Base-by-base conservation (phyloP, 805 yeast genomes). In the Novakomyces olei region DNA sequence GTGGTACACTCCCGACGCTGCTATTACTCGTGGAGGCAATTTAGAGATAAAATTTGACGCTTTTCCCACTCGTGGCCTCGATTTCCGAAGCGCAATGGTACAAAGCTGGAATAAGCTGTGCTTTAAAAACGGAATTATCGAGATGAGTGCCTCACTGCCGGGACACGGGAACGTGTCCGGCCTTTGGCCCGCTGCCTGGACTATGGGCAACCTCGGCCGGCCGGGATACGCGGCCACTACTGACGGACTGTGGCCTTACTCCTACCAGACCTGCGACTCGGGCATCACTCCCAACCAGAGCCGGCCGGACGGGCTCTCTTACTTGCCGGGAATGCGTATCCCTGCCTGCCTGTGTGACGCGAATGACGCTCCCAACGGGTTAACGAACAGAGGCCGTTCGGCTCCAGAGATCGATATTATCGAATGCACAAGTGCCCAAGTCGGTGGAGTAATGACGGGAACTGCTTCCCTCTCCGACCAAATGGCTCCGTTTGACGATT, bases 161-260 rank as follows among this genome's bases (percentile, higher is more conserved):
- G 78, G 79, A 39, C 66, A 65, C 42, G 92, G 92, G 44, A 58
- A 67, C 35, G 62, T 72, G 19, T 59, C 74, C 4, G 96, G 96
- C 15, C 57, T 83, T 41, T 83, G 96, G 96, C 95, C 96, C 1
- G 96, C 94, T 61, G 44, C 79, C 36, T 83, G 95, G 95, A 65
- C 93, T 4, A 61, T 83, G 69, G 95, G 95, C 29, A 83, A 83
- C 47, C 60, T 83, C 41, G 96, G 76, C 18, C 68, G 95, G 44
- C 91, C 95, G 0, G 96, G 96, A 7, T 83, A 68, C 48, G 54
- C 69, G 57, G 79, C 92, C 4, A 61, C 85, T 3, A 69, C 93
- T 2, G 92, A 83, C 17, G 95, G 95, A 37, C 73, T 77, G 18
- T 83, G 96, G 96, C 95, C 96, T 3, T 83, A 81, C 46, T 61